Conservation (phyloP, 1,139 yeast genomes). For the Taphrina confusa region DNA sequence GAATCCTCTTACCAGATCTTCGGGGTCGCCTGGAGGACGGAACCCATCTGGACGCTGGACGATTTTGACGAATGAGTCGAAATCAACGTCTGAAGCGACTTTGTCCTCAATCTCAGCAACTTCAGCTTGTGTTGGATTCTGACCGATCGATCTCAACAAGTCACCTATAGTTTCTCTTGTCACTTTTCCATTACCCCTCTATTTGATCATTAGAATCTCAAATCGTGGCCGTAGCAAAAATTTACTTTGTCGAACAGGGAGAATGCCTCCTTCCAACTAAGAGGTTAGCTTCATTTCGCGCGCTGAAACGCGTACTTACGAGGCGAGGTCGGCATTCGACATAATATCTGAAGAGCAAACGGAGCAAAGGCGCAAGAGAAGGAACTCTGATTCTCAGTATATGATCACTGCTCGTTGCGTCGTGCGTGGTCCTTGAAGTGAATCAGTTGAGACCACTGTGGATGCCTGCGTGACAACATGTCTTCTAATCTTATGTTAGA, state of each 20-base stretch:
- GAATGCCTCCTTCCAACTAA: constrained; percentile 70
- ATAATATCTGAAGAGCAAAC: too few species aligned
- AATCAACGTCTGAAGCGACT: constrained; percentile 55
- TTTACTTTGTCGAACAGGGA: constrained; percentile 79
- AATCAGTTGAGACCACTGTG: too few species aligned
- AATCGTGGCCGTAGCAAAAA: neutral
- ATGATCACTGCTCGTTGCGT: too few species aligned
- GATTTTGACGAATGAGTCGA: constrained; percentile 73
- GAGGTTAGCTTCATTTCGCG: neutral
- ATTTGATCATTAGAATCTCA: neutral
- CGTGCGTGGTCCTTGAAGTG: too few species aligned
- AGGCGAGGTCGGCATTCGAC: constrained; percentile 25
- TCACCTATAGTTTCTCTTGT: constrained; percentile 90
- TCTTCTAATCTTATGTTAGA: too few species aligned
- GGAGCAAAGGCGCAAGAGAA: too few species aligned
- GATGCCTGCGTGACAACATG: too few species aligned
- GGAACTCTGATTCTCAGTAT: too few species aligned
- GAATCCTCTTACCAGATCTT: constrained; percentile 94
- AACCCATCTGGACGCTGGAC: constrained; percentile 88
- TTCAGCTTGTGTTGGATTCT: constrained; percentile 93
- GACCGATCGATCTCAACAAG: constrained; percentile 93
- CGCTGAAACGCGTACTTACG: constrained; percentile 6
- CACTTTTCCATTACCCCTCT: constrained; percentile 88
- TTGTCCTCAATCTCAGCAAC: constrained; percentile 60
- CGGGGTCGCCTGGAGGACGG: constrained; percentile 88